Percentiles rank a stretch among this genome's conserved stretches.
These are phyloP conservation scores for Mortierella sp. DNA, from an alignment of 371 early-diverging fungal genomes.

Conservation along the genomic window DNA sequence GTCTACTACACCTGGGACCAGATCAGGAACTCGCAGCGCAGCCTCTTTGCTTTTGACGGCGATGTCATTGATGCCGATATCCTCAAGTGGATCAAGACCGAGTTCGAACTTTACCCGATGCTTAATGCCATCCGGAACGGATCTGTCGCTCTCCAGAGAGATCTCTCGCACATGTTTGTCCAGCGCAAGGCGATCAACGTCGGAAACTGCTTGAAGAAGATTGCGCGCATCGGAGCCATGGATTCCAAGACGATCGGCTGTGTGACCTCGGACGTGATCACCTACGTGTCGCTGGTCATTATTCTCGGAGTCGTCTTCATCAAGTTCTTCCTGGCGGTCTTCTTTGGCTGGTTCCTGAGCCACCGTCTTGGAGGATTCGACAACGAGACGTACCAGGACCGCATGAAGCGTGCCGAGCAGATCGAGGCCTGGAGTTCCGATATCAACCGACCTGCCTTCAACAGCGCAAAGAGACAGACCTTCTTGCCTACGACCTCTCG, in stretches of 20 bases:
- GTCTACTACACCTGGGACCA: constrained; percentile 83
- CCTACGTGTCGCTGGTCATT: constrained; percentile 81
- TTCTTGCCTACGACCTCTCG: constrained; percentile 49
- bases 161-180: constrained; percentile 49
- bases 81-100: constrained; percentile 65
- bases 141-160: constrained; percentile 23
- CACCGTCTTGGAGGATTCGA: constrained; percentile 80
- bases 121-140: constrained; percentile 60
- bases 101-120: constrained; percentile 69
- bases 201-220: constrained; percentile 52
- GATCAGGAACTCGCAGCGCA: constrained; percentile 58
- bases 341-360: constrained; percentile 87
- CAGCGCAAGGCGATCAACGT: constrained; percentile 32
- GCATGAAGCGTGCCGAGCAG: constrained; percentile 66
- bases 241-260: constrained; percentile 84
- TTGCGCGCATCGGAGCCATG: constrained; percentile 74
- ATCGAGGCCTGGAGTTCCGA: constrained; percentile 74
- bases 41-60: constrained; percentile 82
- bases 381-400: constrained; percentile 73
- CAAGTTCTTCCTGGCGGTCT: constrained; percentile 86
- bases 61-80: constrained; percentile 73
- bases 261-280: constrained; percentile 81
- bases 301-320: constrained; percentile 85
- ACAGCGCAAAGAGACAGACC: constrained; percentile 26
- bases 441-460: constrained; percentile 63